A percentile compares a stretch with the other conserved stretches of the same genome.
Conservation (phyloP, 495 filamentous ascomycete genomes). For the Penicillium flavigenum region DNA sequence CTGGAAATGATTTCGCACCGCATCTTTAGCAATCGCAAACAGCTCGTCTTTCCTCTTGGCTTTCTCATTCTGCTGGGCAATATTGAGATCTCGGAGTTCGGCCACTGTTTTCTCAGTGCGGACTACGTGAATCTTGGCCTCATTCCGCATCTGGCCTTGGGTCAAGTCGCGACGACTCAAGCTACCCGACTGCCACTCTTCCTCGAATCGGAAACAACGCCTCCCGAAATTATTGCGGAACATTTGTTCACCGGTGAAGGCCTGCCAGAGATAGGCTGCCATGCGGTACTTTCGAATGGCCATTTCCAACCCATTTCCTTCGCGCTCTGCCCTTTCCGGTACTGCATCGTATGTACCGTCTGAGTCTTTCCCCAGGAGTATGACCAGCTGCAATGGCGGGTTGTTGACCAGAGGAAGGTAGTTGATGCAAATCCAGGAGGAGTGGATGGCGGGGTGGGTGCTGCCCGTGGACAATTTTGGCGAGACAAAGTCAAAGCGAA, state of each 20-base stretch:
- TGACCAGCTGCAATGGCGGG: slow-evolving; percentile 81
- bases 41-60: slow-evolving; percentile 69
- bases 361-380: slow-evolving; percentile 83
- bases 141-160: slow-evolving; percentile 73
- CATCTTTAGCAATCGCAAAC: slow-evolving; percentile 71
- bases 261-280: slow-evolving; percentile 93
- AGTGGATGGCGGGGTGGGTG: slow-evolving; percentile 67
- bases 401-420: slow-evolving; percentile 74
- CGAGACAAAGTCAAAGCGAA: slow-evolving; percentile 82
- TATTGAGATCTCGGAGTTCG: slow-evolving; percentile 73
- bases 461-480: slow-evolving; percentile 73
- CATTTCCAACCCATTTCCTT: slow-evolving; percentile 75
- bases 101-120: slow-evolving; percentile 77
- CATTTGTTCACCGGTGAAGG: slow-evolving; percentile 95
- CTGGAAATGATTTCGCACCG: slow-evolving; percentile 72
- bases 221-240: slow-evolving; percentile 79
- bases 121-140: slow-evolving; percentile 83
- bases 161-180: slow-evolving; percentile 68
- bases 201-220: slow-evolving; percentile 83
- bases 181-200: slow-evolving; percentile 85
- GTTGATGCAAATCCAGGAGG: slow-evolving; percentile 75
- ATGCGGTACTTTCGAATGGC: slow-evolving; percentile 86
- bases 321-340: slow-evolving; percentile 68
- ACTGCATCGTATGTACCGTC: slow-evolving; percentile 81
- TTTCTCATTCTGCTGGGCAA: slow-evolving; percentile 74